Evolutionary conservation across 2,329 filamentous ascomycete species (phyloP).

Genomic region (Sarocladiaceae sp.): DNA sequence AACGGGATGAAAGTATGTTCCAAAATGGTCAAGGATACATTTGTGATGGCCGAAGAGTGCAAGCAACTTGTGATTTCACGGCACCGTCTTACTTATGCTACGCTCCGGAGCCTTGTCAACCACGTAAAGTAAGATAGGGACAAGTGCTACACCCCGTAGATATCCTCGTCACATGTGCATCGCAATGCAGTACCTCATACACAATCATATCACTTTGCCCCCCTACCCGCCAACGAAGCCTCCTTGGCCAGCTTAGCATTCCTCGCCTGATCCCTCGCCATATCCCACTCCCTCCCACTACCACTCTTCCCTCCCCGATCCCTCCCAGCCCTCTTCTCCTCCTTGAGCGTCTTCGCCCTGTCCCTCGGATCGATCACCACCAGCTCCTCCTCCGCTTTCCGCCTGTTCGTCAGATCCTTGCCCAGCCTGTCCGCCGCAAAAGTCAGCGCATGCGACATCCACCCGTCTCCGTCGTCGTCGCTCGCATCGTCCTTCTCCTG

Average conservation of each 20-base stretch:
- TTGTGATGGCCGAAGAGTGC: no score
- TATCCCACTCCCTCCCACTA: conserved; percentile 54
- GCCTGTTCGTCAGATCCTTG: conserved; percentile 85
- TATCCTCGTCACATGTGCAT: no score
- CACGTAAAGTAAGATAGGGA: no score
- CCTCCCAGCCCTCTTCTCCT: conserved; percentile 54
- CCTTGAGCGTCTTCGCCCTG: conserved; percentile 66
- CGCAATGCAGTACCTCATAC: no score
- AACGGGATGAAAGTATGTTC: no score
- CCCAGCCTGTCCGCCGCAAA: conserved; percentile 88
- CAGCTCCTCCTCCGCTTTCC: conserved; percentile 83
- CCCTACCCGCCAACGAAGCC: conserved; percentile 49
- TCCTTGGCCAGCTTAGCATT: conserved; percentile 50
- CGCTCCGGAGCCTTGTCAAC: no score
- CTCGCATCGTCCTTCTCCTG: conserved; percentile 48
- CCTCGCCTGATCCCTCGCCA: conserved; percentile 37
- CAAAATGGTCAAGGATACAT: no score
- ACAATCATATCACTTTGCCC: conserved; percentile 39
- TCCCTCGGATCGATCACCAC: conserved; percentile 90
- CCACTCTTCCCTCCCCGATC: conserved; percentile 48
- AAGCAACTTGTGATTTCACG: no score
- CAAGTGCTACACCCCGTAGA: no score
- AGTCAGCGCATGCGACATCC: conserved; percentile 79
- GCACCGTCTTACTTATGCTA: no score
- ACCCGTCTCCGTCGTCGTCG: conserved; percentile 60